Evolutionary conservation across 2,329 filamentous ascomycete species (phyloP).

Genomic region (Curvularia spicifera): DNA sequence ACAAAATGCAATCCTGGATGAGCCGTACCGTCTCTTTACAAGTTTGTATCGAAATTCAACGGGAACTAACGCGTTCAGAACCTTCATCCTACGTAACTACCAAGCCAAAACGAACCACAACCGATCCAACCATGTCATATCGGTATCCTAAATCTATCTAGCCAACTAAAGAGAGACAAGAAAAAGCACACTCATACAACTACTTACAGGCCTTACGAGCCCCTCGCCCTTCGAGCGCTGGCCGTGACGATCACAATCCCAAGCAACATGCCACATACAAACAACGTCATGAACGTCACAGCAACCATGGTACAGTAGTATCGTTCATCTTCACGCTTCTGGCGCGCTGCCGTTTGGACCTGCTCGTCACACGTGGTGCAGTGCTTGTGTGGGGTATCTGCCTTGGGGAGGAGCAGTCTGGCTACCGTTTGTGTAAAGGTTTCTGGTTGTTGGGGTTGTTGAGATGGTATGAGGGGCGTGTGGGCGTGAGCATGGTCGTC

Average conservation of each 20-base stretch:
- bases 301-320: conserved; percentile 38
- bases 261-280: conserved; percentile 27
- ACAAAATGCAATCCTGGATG: no score
- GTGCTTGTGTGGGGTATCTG: conserved; percentile 28
- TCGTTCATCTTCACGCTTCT: conserved; percentile 26
- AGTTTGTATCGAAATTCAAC: no score
- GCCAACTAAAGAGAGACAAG: neutral
- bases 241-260: conserved; percentile 23
- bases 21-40: no score
- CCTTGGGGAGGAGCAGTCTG: conserved; percentile 29
- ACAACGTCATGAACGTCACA: conserved; percentile 26
- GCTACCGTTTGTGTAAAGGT: conserved; percentile 34
- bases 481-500: conserved; percentile 29
- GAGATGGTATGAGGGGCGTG: conserved; percentile 3
- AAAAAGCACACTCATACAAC: neutral
- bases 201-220: no score
- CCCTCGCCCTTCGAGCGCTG: conserved; percentile 6
- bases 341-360: conserved; percentile 22
- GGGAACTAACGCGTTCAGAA: no score
- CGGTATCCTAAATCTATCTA: neutral
- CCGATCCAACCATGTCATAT: neutral
- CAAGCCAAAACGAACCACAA: neutral
- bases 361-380: conserved; percentile 40
- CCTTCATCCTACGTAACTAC: no score
- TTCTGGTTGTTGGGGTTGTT: conserved; percentile 15